Evolutionary conservation across 345 rosid genomes (phyloP).

Genomic region (Melaleuca quinquenervia): DNA sequence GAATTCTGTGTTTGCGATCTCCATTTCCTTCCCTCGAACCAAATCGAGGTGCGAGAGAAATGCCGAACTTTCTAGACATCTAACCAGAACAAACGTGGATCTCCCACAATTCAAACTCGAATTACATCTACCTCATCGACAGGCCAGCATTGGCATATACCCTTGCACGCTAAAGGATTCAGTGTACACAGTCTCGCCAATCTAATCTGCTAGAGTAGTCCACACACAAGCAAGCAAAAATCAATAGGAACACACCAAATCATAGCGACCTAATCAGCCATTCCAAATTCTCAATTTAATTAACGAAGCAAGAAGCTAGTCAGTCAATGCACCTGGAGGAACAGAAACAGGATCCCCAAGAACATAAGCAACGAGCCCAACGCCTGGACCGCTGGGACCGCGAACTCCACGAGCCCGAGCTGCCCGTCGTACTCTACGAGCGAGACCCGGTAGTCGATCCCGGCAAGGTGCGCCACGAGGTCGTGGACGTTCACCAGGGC

Average conservation of each 20-base stretch:
- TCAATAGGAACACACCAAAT: not conserved
- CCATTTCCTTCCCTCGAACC: not conserved
- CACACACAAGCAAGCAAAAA: not conserved
- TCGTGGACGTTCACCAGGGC: slow-evolving; percentile 52
- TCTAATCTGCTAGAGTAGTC: not conserved
- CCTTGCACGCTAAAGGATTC: not conserved
- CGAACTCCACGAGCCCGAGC: slow-evolving; percentile 69
- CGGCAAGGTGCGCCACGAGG: slow-evolving; percentile 70
- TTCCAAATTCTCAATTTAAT: not conserved
- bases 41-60: not conserved
- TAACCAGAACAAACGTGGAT: not conserved
- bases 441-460: slow-evolving; percentile 49
- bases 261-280: not conserved
- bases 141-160: not conserved
- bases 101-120: not conserved
- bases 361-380: slow-evolving; percentile 53
- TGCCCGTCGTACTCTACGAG: slow-evolving; percentile 56
- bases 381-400: slow-evolving; percentile 53
- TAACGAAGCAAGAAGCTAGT: not conserved
- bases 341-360: slow-evolving; percentile 47
- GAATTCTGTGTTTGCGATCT: not conserved
- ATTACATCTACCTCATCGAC: not conserved
- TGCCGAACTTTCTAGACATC: not conserved
- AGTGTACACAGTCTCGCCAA: not conserved
- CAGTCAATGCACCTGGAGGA: slow-evolving; percentile 37